Base-by-base conservation (phyloP, 768 basidiomycete species). In the Paxillus involutus region DNA sequence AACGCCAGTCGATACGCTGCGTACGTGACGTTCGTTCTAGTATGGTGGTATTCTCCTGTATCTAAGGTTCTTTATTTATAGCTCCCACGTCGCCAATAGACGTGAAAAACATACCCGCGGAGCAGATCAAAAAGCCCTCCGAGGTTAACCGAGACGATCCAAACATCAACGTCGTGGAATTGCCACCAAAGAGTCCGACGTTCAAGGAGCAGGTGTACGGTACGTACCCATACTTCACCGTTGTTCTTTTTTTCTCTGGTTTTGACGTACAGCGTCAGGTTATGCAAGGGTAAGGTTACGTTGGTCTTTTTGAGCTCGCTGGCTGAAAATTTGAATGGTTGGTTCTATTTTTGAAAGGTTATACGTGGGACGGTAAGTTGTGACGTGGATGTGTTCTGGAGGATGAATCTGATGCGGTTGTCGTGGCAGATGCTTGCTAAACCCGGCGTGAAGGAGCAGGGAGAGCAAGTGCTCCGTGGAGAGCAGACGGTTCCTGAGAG, bases 191-290 rank as follows among this genome's bases (percentile, higher is more conserved):
- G 36, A 59, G 52, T 32, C 74, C 79, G 30, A 74, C 83, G 13
- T 85, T 84, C 71, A 85, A 83, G 64, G 82, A 85, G 44, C 76
- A 73, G 53, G 80, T 84, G 8, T 77, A 83, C 44, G 84, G 83
- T 82, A 55, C 24, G 75, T 58, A 40, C 51, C 6, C 26, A 13
- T 42, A 19, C 32, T 43, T 9, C 14, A n/a, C 17, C 13, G 43
- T 44, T 11, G 1, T 16, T 8, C 19, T 12, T 21, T 8, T 8
- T 17, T 26, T 45, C 26, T 32, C 16, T 41, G 17, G 26, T 14
- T 42, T 29, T 51, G 40, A 32, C 36, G 6, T 6, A 11, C n/a
- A 29, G n/a, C n/a, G 6, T 41, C 44, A 71, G 69, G 71, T 44
- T 72, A 71, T 52, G 64, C 63, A 8, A 63, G 44, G 67, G 69